Evolutionary conservation across 495 filamentous ascomycete genomes (phyloP), one percentile per base, ranked within the genome.

Genomic region (Amphirosellinia nigrospora): DNA sequence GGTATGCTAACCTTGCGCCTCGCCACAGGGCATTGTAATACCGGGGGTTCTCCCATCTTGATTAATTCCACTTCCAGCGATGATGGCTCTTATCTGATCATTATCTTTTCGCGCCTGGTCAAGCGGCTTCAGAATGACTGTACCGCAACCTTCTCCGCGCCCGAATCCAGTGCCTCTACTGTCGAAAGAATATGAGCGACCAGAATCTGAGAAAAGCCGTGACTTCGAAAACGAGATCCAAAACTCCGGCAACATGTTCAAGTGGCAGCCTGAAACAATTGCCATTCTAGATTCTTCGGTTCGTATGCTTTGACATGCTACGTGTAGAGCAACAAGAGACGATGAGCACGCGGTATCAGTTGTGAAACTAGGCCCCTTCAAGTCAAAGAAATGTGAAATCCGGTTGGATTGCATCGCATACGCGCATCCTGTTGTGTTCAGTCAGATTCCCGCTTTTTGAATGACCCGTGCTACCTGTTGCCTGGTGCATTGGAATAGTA

Each of bases 331-430:
- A 45, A 86, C 82, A 70, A 88, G 75, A 68, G 91, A 94, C 16
- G 91, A 93, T 3, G 93, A 96, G 76, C 94, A 97, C 32, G 93
- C 94, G 3, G 94, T 97, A 76, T 97, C 94, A 26, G 94, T 86
- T 34, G 90, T 94, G 75, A 92, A 91, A 66, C 91, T 83, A 0
- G 84, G 82, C 3, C 88, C 86, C 56, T 85, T 80, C 72, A 87
- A 82, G 72, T 88, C 84, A 69, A 87, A 88, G 71, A 86, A 87
- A 60, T 88, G 83, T 0, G 87, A 85, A 63, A 88, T 84, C n/a
- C 94, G 88, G 73, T 90, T 89, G 28, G 87, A 86, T 45, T 89
- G 83, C 66, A 90, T 85, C 2, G 81, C 78, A 53, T 83, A 82
- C 68, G 81, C 83, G 53, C 79, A 80, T 26, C 80, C 80, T 36